phyloP scores from a whole-genome alignment of 352 stramenopile species.

The Phytophthora pinifolia region DNA sequence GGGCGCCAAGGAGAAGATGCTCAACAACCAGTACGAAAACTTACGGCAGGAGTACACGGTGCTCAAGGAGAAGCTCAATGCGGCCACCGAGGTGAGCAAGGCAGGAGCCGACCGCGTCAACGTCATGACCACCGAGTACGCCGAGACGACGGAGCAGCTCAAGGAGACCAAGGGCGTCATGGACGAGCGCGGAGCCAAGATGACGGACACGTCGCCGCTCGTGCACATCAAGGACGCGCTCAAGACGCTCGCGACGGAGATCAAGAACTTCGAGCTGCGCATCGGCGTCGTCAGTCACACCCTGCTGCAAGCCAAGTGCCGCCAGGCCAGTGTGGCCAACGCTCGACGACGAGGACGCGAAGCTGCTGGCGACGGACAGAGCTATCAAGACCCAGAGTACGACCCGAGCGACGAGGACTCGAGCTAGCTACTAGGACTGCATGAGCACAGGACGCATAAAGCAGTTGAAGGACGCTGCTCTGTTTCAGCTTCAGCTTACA shows the following conservation, averaged over 20 bases:
- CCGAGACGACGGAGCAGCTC: slow-evolving; percentile 71
- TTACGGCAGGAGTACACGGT: slow-evolving; percentile 64
- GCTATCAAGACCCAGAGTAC: slow-evolving; percentile 75
- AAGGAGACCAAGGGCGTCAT: slow-evolving; percentile 76
- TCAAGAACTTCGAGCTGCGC: slow-evolving; percentile 82
- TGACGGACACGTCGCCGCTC: slow-evolving; percentile 84
- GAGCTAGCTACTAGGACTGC: slow-evolving; percentile 35
- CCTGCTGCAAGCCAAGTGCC: slow-evolving; percentile 69
- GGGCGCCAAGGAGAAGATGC: slow-evolving; percentile 68
- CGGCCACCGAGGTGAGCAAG: slow-evolving; percentile 65
- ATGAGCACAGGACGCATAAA: slow-evolving; percentile 3
- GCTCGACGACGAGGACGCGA: slow-evolving; percentile 35
- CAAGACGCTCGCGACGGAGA: slow-evolving; percentile 71
- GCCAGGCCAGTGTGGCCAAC: slow-evolving; percentile 47
- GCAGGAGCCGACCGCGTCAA: slow-evolving; percentile 69
- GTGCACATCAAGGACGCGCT: slow-evolving; percentile 86
- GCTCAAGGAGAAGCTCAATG: slow-evolving; percentile 65
- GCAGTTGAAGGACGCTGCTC: not conserved
- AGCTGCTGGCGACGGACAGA: slow-evolving; percentile 30
- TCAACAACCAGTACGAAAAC: slow-evolving; percentile 84
- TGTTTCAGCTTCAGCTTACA: slow-evolving; percentile 32
- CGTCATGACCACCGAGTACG: slow-evolving; percentile 74
- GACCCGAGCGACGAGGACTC: slow-evolving; percentile 83
- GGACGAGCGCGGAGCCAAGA: slow-evolving; percentile 81
- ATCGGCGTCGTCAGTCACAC: slow-evolving; percentile 83